phyloP scores from a whole-genome alignment of 2,329 filamentous ascomycete genomes.

The Fonsecaea multimorphosa region DNA sequence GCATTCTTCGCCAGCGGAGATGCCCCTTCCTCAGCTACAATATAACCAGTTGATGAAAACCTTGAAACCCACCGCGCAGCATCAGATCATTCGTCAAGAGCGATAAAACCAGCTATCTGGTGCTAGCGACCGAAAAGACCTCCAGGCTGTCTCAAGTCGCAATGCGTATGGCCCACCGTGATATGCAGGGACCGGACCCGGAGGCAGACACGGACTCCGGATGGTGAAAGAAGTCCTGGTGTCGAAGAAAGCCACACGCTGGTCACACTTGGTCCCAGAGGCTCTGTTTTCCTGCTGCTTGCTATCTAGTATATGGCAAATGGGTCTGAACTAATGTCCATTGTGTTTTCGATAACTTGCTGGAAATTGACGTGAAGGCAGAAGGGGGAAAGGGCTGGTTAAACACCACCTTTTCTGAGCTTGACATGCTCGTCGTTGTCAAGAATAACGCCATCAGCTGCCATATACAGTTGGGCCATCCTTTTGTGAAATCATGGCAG shows the following conservation, averaged over 20 bases:
- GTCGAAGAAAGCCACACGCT: not conserved
- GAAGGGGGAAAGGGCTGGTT: not conserved
- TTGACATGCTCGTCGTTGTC: not conserved
- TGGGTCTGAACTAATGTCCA: not conserved
- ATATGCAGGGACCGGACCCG: not conserved
- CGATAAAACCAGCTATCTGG: not conserved
- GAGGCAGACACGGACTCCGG: slow-evolving; percentile 2
- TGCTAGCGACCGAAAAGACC: not conserved
- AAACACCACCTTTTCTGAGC: not conserved
- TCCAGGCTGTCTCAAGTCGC: not conserved
- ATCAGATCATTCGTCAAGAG: not conserved
- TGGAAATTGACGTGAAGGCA: not conserved
- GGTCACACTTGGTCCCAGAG: not conserved
- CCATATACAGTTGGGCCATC: not conserved
- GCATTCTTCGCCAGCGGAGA: not conserved
- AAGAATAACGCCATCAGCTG: not conserved
- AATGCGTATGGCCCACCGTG: not conserved
- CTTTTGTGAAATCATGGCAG: not conserved
- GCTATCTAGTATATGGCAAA: not conserved
- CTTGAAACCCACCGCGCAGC: not conserved
- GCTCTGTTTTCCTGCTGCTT: not conserved
- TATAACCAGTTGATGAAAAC: not conserved
- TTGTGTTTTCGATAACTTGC: not conserved
- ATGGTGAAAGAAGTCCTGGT: not conserved
- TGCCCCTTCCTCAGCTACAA: not conserved